phyloP scores from a whole-genome alignment of 306 rosid genomes.

The Crotalaria pallida region DNA sequence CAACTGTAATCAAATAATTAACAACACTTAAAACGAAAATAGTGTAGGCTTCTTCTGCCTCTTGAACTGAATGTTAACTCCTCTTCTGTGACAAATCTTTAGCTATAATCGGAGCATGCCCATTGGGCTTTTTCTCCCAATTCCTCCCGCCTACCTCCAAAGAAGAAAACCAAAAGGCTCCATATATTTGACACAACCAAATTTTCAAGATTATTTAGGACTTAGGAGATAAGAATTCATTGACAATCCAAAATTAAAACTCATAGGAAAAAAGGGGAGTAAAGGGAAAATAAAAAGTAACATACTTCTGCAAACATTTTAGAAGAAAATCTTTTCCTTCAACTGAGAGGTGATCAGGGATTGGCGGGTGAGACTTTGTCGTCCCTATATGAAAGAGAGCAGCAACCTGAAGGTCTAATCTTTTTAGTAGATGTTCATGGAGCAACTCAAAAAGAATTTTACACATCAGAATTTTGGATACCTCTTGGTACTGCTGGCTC shows the following conservation, averaged over 20 bases:
- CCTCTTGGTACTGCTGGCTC: slow-evolving; percentile 99
- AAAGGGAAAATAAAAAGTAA: slow-evolving; percentile 16
- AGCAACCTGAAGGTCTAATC: slow-evolving; percentile 68
- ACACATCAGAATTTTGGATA: slow-evolving; percentile 23
- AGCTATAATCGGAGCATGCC: not conserved
- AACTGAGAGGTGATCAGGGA: slow-evolving; percentile 83
- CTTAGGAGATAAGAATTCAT: not conserved
- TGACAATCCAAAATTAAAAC: not conserved
- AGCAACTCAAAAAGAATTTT: slow-evolving; percentile 9
- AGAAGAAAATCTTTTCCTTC: slow-evolving; percentile 90
- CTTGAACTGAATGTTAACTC: not conserved
- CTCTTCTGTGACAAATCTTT: not conserved
- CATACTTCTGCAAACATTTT: slow-evolving; percentile 90
- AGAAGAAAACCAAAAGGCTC: not conserved
- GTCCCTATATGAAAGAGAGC: slow-evolving; percentile 96
- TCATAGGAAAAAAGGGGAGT: not conserved
- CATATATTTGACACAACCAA: not conserved
- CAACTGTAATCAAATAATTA: not conserved
- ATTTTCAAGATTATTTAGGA: not conserved
- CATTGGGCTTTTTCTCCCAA: not conserved
- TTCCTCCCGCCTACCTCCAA: not conserved
- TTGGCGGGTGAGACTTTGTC: slow-evolving; percentile 98
- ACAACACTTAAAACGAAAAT: slow-evolving; percentile 6
- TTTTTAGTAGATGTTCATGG: slow-evolving; percentile 32
- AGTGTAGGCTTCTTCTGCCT: not conserved